Conservation (phyloP, 768 basidiomycete species). For the Macrolepiota dolichaula region DNA sequence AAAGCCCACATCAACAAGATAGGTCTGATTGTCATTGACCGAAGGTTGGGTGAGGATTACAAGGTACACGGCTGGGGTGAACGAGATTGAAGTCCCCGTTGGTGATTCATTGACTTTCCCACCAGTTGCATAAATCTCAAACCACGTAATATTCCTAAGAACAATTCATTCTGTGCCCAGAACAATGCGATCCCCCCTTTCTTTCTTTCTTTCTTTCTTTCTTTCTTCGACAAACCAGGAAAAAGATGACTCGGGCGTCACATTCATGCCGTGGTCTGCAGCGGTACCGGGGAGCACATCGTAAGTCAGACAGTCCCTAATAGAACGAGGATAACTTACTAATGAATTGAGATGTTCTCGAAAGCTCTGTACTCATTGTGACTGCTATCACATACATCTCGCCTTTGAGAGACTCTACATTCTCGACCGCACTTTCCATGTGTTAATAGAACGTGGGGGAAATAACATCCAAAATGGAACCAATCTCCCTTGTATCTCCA, state of each 20-base stretch:
- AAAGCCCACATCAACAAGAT: constrained; percentile 29
- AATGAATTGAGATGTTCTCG: constrained; percentile 36
- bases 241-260: constrained; percentile 20
- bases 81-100: constrained; percentile 12
- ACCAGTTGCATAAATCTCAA: constrained; percentile 23
- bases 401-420: too few relatives aligned
- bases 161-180: constrained; percentile 23
- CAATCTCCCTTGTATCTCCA: neutral
- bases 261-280: constrained; percentile 22
- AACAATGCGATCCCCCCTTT: constrained; percentile 24
- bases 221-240: constrained; percentile 20
- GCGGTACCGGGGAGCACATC: constrained; percentile 13
- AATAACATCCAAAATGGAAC: neutral
- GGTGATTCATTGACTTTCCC: constrained; percentile 24
- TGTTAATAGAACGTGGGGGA: neutral
- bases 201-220: too few relatives aligned
- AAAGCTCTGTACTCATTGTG: too few relatives aligned
- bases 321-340: constrained; percentile 22
- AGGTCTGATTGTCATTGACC: constrained; percentile 22
- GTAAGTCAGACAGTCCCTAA: neutral
- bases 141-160: constrained; percentile 24
- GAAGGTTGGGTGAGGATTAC: constrained; percentile 29
- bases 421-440: neutral
- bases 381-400: neutral
- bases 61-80: constrained; percentile 20